Evolutionary conservation across 495 filamentous ascomycete species (phyloP).

Genomic region (Platismatia glauca): DNA sequence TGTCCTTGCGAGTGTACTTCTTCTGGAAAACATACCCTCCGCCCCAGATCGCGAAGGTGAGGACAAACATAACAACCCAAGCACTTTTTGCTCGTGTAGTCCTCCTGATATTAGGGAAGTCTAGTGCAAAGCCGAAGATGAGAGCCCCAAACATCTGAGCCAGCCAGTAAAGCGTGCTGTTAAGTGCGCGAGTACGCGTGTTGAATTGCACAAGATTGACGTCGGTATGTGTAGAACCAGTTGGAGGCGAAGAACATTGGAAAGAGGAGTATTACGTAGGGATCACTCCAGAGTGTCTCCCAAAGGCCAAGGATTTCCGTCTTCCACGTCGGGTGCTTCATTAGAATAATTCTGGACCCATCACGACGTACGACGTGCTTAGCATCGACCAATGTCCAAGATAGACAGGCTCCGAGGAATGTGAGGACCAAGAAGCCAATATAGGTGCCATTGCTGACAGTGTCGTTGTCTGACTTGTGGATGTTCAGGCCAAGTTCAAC

Average conservation of each 20-base stretch:
- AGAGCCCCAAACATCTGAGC: slow-evolving; percentile 81
- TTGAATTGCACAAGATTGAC: slow-evolving; percentile 25
- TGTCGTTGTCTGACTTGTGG: slow-evolving; percentile 44
- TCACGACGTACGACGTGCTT: slow-evolving; percentile 65
- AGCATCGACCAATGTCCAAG: slow-evolving; percentile 66
- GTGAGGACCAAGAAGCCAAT: slow-evolving; percentile 86
- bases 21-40: too few relatives aligned
- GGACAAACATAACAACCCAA: too few relatives aligned
- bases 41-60: too few relatives aligned
- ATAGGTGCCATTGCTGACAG: slow-evolving; percentile 79
- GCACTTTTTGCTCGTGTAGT: too few relatives aligned
- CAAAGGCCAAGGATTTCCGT: neutral
- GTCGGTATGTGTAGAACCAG: slow-evolving; percentile 42
- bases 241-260: slow-evolving; percentile 64
- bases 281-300: slow-evolving; percentile 58
- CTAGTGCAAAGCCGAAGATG: slow-evolving; percentile 67
- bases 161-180: slow-evolving; percentile 77
- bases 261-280: slow-evolving; percentile 77
- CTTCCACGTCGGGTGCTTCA: neutral
- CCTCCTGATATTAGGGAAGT: slow-evolving; percentile 51
- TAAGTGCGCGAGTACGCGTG: slow-evolving; percentile 53
- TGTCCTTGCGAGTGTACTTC: too few relatives aligned
- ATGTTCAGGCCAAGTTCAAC: slow-evolving; percentile 77
- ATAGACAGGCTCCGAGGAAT: slow-evolving; percentile 61
- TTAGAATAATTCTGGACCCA: slow-evolving; percentile 60